Conservation (phyloP, 345 rosid species). For the Eucalyptus marginata region DNA sequence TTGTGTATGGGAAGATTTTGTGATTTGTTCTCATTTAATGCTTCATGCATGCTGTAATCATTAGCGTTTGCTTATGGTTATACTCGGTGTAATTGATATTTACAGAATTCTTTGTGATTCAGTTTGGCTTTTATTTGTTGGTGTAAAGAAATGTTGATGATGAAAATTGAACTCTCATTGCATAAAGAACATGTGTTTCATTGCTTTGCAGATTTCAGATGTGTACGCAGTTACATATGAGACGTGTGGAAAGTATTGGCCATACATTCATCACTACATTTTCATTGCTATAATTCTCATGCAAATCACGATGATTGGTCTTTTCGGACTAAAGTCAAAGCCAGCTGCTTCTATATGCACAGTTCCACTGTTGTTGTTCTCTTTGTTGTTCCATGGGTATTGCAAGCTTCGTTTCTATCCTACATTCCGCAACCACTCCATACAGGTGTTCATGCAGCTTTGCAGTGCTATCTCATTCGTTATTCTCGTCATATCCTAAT, state of each 20-base stretch:
- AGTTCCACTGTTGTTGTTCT: constrained; percentile 56
- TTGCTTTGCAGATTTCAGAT: constrained; percentile 50
- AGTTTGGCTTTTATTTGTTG: neutral
- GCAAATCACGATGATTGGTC: constrained; percentile 92
- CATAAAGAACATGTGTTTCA: neutral
- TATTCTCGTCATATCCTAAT: neutral
- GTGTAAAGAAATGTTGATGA: neutral
- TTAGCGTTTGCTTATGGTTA: neutral
- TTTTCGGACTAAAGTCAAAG: constrained; percentile 84
- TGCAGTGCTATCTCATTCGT: neutral
- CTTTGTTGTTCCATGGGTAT: constrained; percentile 71
- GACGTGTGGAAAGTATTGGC: constrained; percentile 77
- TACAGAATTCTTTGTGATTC: neutral
- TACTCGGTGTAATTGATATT: neutral
- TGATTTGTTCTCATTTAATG: neutral
- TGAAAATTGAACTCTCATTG: neutral
- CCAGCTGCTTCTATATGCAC: constrained; percentile 76
- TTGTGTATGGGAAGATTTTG: neutral
- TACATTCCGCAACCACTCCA: constrained; percentile 33
- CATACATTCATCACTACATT: constrained; percentile 67
- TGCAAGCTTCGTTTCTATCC: constrained; percentile 90
- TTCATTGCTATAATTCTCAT: constrained; percentile 60
- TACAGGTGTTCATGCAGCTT: constrained; percentile 36
- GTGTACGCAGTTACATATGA: constrained; percentile 66
- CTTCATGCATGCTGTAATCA: neutral